Evolutionary conservation across 441 rosid genomes (phyloP).

Genomic region (Manihot esculenta): DNA sequence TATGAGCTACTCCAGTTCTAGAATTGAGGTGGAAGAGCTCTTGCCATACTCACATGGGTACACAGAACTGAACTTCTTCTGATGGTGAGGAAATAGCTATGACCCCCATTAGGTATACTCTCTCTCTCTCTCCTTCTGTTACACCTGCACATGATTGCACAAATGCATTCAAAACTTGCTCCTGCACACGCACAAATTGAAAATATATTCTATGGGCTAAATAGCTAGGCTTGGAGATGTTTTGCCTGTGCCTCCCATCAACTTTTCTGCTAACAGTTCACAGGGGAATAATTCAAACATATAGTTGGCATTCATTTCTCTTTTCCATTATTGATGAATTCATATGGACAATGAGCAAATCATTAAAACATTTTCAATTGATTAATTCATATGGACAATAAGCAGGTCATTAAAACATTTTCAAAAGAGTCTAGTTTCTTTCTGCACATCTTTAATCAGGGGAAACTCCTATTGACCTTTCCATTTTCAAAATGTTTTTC

Average conservation of each 20-base stretch:
- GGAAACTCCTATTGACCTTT: constrained; percentile 15
- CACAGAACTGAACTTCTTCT: constrained; percentile 79
- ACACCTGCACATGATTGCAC: background rate
- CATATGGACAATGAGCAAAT: constrained; percentile 20
- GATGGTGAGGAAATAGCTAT: constrained; percentile 25
- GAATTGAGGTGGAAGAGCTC: constrained; percentile 87
- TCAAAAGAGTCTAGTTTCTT: constrained; percentile 9
- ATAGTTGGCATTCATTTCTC: background rate
- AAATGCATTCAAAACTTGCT: background rate
- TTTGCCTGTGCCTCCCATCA: background rate
- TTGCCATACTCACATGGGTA: constrained; percentile 83
- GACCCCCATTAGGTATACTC: constrained; percentile 31
- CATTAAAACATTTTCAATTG: constrained; percentile 8
- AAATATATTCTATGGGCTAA: constrained; percentile 1
- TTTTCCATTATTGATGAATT: constrained; percentile 11
- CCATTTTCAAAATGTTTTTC: constrained; percentile 1
- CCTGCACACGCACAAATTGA: constrained; percentile 1
- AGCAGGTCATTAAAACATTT: constrained; percentile 20
- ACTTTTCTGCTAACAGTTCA: background rate
- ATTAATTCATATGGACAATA: constrained; percentile 14
- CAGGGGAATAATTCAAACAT: background rate
- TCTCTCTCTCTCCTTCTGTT: constrained; percentile 15
- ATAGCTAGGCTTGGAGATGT: constrained; percentile 9
- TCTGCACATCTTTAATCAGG: constrained; percentile 27
- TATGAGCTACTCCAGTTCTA: constrained; percentile 62